Evolutionary conservation across 2,329 filamentous ascomycete genomes (phyloP), one percentile per base, ranked within the genome.

Genomic region (Claviceps monticola): DNA sequence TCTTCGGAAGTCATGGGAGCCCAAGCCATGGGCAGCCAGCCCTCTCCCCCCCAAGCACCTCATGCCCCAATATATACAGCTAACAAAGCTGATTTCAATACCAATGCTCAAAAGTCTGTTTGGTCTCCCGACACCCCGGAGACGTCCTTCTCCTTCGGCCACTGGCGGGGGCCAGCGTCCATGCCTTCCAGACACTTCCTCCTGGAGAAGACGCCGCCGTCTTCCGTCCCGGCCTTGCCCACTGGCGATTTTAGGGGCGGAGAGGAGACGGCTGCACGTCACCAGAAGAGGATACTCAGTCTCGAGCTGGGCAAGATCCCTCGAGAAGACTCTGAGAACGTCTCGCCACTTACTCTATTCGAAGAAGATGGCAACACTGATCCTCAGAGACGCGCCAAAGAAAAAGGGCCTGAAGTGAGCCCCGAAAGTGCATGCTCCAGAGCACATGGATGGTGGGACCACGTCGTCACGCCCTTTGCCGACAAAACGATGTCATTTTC

Each of bases 361-460:
- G 84, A 87, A 60, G 84, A 87, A 60, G 83, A 86, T 55, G 76
- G 77, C 19, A 72, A 67, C 62, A 29, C 64, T 60, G 61, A 66
- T 60, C 48, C 68, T 61, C 53, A 69, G 34, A 67, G 68, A 53
- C 69, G 69, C 5, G 57, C 63, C 41, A 71, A 66, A 51, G 61
- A 65, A 14, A 71, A 68, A 49, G 65, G 62, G 7, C 60, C 64
- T 8, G 61, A 63, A 46, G 48, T 69, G 56, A 66, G 69, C 43
- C 64, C 73, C 45, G 65, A 73, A 47, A 78, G 76, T 42, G 78
- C 76, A 29, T 74, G 71, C 43, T 75, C 78, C 11, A 74, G 74
- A 51, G 83, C 82, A 26, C 74, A 75, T 54, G 85, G 85, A 19
- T 89, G 85, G 84, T 89, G 85, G 85, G 86, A 87, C 59, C 75